A percentile compares a stretch with the other conserved stretches of the same genome.
These are phyloP conservation scores for Geum urbanum DNA, from an alignment of 306 rosid species.

Conservation along the genomic window DNA sequence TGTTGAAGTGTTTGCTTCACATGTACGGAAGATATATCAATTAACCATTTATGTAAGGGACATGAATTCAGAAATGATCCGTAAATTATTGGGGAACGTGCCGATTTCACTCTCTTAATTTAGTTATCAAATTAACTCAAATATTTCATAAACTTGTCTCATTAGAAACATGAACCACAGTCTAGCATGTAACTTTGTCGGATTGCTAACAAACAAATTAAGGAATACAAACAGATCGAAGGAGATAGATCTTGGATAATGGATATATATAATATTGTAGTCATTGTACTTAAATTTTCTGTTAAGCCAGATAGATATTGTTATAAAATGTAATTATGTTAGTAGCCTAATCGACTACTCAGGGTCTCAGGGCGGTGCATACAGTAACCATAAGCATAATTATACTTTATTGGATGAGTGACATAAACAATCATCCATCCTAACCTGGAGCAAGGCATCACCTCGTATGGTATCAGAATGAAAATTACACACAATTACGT, in stretches of 20 bases:
- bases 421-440: neutral
- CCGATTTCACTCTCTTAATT: too few species aligned
- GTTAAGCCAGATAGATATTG: neutral
- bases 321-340: neutral
- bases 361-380: neutral
- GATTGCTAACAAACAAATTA: slow-evolving; percentile 8
- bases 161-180: neutral
- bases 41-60: too few species aligned
- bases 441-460: too few species aligned
- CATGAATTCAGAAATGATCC: too few species aligned
- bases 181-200: slow-evolving; percentile 8
- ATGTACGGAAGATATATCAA: too few species aligned
- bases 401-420: neutral
- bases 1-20: too few species aligned
- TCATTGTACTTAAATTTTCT: neutral
- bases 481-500: too few species aligned
- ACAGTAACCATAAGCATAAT: neutral
- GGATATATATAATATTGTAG: too few species aligned
- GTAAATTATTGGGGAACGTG: too few species aligned
- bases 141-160: neutral
- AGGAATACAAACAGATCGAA: neutral
- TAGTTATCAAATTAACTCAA: too few species aligned
- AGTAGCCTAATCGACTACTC: neutral
- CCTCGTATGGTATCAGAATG: too few species aligned
- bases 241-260: too few species aligned